These are phyloP conservation scores for Botrytis galanthina DNA, from an alignment of 2,329 filamentous ascomycete species.

Conservation along the genomic window DNA sequence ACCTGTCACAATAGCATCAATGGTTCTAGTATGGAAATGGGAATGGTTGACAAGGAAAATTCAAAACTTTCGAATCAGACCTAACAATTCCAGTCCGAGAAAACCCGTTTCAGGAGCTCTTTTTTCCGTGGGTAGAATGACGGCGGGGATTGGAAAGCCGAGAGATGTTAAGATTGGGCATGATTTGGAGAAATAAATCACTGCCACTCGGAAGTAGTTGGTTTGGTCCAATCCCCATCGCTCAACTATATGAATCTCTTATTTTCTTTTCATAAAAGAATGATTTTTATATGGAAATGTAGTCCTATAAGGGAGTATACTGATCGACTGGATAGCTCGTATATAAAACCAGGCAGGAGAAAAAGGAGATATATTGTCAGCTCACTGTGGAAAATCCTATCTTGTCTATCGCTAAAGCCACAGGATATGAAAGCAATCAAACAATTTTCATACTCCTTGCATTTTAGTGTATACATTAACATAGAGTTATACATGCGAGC, in stretches of 20 bases:
- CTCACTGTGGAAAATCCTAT: background rate
- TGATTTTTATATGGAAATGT: background rate
- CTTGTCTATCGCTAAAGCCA: background rate
- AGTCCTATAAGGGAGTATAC: background rate
- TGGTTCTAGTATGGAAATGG: background rate
- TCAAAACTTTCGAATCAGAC: background rate
- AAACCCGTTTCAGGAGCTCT: background rate
- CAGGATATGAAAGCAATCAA: background rate
- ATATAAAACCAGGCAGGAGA: background rate
- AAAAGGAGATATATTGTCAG: background rate
- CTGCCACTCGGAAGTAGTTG: accelerated
- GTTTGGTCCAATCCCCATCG: accelerated
- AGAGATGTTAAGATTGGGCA: background rate
- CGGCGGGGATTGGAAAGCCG: background rate
- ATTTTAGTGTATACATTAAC: background rate
- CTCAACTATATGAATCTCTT: background rate
- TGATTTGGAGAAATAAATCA: background rate
- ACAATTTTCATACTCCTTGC: background rate
- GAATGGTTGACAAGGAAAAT: background rate
- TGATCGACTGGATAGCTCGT: background rate
- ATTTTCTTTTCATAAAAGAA: background rate
- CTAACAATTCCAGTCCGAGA: background rate
- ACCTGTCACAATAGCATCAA: background rate
- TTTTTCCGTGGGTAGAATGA: background rate
- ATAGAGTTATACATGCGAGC: background rate